Conservation (phyloP, 352 stramenopile genomes). For the Phytopythium vexans region DNA sequence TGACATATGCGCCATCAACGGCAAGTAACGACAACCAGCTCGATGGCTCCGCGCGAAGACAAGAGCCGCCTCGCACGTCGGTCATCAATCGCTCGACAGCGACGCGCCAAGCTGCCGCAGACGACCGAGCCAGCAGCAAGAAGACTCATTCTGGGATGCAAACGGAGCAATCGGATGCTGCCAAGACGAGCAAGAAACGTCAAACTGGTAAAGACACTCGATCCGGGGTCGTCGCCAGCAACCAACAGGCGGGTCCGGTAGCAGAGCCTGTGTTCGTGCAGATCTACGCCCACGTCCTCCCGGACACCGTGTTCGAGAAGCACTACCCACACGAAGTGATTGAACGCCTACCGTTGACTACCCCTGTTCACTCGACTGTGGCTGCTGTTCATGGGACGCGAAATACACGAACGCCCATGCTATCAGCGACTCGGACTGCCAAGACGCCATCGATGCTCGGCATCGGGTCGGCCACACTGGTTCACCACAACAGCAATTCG, state of each 20-base stretch:
- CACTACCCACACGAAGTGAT: constrained; percentile 35
- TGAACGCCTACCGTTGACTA: constrained; percentile 29
- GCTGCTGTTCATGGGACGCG: constrained; percentile 5
- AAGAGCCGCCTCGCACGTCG: constrained; percentile 22
- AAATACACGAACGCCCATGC: constrained; percentile 12
- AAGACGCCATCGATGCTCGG: constrained; percentile 5
- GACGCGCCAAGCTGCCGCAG: constrained; percentile 46
- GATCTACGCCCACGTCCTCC: constrained; percentile 60
- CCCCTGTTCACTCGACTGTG: constrained; percentile 6
- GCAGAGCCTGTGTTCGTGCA: constrained; percentile 36
- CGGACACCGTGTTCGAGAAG: constrained; percentile 41
- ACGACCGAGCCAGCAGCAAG: constrained; percentile 13
- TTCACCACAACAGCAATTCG: constrained; percentile 1
- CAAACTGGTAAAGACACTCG: background rate
- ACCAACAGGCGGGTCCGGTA: too few relatives aligned
- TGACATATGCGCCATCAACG: constrained; percentile 16
- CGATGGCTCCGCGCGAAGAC: background rate
- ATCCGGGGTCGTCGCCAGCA: background rate
- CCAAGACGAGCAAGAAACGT: background rate
- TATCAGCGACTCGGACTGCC: constrained; percentile 7
- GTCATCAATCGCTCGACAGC: constrained; percentile 62
- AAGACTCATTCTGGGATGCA: too few relatives aligned
- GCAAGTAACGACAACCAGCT: background rate
- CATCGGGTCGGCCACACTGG: constrained; percentile 1
- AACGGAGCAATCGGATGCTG: too few relatives aligned